Conservation (phyloP, 2,329 filamentous ascomycete species). For the Penicillium sp. region DNA sequence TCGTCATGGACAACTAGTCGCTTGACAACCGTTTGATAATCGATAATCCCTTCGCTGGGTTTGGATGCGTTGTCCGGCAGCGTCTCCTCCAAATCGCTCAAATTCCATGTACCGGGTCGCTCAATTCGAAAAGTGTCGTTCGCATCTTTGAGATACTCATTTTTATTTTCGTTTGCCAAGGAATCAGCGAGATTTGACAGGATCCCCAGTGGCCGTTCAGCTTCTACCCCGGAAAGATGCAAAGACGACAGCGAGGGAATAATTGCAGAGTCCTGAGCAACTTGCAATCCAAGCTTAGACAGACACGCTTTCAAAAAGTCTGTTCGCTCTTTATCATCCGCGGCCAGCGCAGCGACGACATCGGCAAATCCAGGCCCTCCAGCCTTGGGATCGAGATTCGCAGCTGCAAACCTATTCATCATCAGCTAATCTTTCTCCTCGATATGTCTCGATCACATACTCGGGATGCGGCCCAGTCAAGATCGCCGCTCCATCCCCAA, state of each 20-base stretch:
- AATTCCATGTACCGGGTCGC: constrained; percentile 57
- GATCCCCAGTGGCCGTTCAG: constrained; percentile 62
- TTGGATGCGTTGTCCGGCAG: constrained; percentile 39
- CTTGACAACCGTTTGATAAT: constrained; percentile 70
- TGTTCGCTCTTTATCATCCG: constrained; percentile 63
- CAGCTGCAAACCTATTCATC: constrained; percentile 66
- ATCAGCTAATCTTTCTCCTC: constrained; percentile 11
- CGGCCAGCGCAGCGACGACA: constrained; percentile 61
- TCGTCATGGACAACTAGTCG: constrained; percentile 66
- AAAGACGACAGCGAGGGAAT: constrained; percentile 75
- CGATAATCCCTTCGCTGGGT: constrained; percentile 54
- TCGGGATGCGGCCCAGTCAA: constrained; percentile 90
- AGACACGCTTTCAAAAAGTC: constrained; percentile 75
- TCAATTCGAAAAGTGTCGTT: constrained; percentile 78
- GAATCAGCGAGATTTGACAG: constrained; percentile 58
- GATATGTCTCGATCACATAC: constrained; percentile 46
- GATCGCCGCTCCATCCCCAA: constrained; percentile 72
- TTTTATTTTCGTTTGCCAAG: constrained; percentile 58
- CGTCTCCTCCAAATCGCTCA: constrained; percentile 51
- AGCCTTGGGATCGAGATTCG: constrained; percentile 65
- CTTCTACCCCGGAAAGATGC: constrained; percentile 68
- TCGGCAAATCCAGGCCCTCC: constrained; percentile 63
- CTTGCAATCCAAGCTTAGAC: constrained; percentile 71
- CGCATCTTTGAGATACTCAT: constrained; percentile 70
- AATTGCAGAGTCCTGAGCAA: constrained; percentile 61